Evolutionary conservation across 2,329 filamentous ascomycete species (phyloP), one percentile per base, ranked within the genome.

Genomic region (Aplosporella prunicola): DNA sequence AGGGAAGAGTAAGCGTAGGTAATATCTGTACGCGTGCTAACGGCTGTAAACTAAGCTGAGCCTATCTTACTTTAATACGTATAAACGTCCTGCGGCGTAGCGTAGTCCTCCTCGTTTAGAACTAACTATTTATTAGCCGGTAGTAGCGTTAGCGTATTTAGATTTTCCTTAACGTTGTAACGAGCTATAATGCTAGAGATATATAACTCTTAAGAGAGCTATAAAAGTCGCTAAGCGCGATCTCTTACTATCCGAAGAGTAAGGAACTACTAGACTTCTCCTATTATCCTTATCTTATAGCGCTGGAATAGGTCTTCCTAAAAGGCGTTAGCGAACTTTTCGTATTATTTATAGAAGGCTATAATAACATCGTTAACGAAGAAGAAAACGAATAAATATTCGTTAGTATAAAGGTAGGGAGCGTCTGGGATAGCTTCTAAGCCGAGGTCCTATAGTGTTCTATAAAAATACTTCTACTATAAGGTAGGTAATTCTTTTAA

Each of bases 401-500:
- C 23, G 20, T 36, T 46, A 5, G 17, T 37, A 22, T 28, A 49
- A 10, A 47, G 15, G 35, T 40, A 49, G 14, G 20, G 32, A 20
- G 40, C 31, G 5, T 36, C 42, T 9, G 32, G 17, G 3, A 50
- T 34, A 29, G 18, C 16, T 13, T 39, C 18, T 1, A 51, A 33
- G 1, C 44, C 42, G 9, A 50, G 32, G 11, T 40, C 23, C 9
- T 15, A 14, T 7, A 49, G 41, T 5, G 42, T 43, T 13, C 23
- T 31, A 10, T 4, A 33, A 5, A 50, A 43, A 9, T 50, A 8
- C 6, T 41, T 43, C 25, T 48, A 47, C 47, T 34, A 51, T 4
- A 53, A 44, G 2, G 44, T 11, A 10, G 43, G 47, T 9, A 42
- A 41, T 13, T 46, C 37, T 20, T 45, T 46, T 0, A 53, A 42